Percentiles rank a stretch among this genome's conserved stretches.
Conservation (phyloP, 371 early-diverging fungal species). For the Mucor lusitanicus region DNA sequence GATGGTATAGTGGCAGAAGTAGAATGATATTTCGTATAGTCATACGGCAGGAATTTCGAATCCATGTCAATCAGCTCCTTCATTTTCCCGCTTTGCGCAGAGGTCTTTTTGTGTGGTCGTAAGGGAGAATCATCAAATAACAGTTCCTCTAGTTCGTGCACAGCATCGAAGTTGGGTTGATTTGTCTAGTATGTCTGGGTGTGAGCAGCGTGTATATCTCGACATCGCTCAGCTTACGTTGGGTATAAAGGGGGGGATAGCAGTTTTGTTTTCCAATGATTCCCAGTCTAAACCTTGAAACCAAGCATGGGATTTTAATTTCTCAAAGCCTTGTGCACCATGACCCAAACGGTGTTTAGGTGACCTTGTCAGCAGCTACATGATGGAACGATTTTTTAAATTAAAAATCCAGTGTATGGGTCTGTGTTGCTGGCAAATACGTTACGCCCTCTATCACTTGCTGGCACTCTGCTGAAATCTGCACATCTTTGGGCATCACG, state of each 20-base stretch:
- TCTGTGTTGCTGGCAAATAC: background rate
- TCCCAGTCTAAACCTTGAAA: slow-evolving; percentile 64
- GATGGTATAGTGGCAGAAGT: background rate
- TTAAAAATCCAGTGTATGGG: background rate
- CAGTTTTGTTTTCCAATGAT: slow-evolving; percentile 52
- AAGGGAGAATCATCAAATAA: slow-evolving; percentile 90
- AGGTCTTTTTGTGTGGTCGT: slow-evolving; percentile 31
- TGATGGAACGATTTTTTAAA: background rate
- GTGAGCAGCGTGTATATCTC: background rate
- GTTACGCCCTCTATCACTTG: slow-evolving; percentile 45
- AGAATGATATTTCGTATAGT: slow-evolving; percentile 50
- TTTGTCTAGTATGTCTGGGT: slow-evolving; percentile 45
- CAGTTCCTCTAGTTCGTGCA: slow-evolving; percentile 92
- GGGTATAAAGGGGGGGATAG: slow-evolving; percentile 66
- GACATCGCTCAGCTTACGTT: slow-evolving; percentile 30
- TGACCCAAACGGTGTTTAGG: slow-evolving; percentile 61
- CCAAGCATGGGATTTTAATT: slow-evolving; percentile 65
- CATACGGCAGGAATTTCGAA: slow-evolving; percentile 60
- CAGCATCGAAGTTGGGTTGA: slow-evolving; percentile 88
- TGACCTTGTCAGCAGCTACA: slow-evolving; percentile 55
- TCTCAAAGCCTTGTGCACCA: slow-evolving; percentile 52
- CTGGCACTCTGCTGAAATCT: slow-evolving; percentile 52
- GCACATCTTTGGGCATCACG: slow-evolving; percentile 56
- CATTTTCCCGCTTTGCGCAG: slow-evolving; percentile 11
- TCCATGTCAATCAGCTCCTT: slow-evolving; percentile 49